phyloP scores from a whole-genome alignment of 371 early-diverging fungal species.

The Blakeslea trispora region DNA sequence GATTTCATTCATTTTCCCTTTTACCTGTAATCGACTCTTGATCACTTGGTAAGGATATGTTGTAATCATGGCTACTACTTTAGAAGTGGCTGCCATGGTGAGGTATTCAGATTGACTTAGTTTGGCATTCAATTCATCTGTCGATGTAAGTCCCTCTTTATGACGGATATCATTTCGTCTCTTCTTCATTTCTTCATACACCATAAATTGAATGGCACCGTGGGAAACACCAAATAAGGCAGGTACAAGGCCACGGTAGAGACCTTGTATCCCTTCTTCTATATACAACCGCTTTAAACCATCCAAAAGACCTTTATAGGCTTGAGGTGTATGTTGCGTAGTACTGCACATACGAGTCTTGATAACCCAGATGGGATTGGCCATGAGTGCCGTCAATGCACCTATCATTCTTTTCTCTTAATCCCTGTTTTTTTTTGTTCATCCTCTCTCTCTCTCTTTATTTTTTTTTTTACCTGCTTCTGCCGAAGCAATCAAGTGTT shows the following conservation, averaged over 20 bases:
- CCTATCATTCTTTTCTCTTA: too few species aligned
- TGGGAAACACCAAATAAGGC: constrained; percentile 91
- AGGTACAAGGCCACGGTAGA: constrained; percentile 88
- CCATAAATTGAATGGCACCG: constrained; percentile 96
- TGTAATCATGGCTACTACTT: constrained; percentile 80
- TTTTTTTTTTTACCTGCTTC: constrained; percentile 56
- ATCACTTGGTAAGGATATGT: constrained; percentile 97
- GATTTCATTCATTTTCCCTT: too few species aligned
- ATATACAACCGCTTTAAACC: constrained; percentile 64
- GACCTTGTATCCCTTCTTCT: constrained; percentile 82
- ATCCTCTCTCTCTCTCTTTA: too few species aligned
- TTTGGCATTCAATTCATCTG: constrained; percentile 42
- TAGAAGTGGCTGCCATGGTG: constrained; percentile 85
- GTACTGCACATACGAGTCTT: constrained; percentile 93
- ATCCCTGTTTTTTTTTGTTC: too few species aligned
- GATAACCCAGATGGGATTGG: constrained; percentile 95
- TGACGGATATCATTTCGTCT: constrained; percentile 54
- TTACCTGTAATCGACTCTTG: constrained; percentile 82
- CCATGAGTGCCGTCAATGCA: constrained; percentile 77
- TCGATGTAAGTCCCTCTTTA: constrained; percentile 22
- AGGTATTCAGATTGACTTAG: constrained; percentile 75
- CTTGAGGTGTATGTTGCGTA: constrained; percentile 58
- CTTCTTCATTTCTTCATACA: constrained; percentile 93
- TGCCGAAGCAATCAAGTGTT: constrained; percentile 85
- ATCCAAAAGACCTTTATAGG: constrained; percentile 77